phyloP scores from a whole-genome alignment of 139 green algal genomes.

The Tetraselmis striata region DNA sequence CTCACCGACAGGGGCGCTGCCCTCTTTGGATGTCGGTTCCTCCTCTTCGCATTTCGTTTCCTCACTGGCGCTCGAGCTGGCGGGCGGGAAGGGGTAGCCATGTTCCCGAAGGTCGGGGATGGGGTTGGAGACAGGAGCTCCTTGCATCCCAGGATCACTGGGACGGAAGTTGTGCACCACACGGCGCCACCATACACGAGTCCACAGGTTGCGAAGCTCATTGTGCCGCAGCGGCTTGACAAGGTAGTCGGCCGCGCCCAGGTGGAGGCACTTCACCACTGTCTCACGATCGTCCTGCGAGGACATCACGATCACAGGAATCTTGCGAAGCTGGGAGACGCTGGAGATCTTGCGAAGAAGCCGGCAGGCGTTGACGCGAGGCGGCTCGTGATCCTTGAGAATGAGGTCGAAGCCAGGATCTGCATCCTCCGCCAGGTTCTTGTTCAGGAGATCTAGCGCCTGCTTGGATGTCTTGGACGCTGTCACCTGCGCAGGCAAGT shows the following conservation, averaged over 20 bases:
- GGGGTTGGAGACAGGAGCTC: background rate
- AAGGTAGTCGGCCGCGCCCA: constrained; percentile 80
- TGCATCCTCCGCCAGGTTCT: background rate
- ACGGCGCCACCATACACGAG: constrained; percentile 65
- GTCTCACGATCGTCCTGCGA: constrained; percentile 50
- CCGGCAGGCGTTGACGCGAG: constrained; percentile 36
- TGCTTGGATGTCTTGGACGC: constrained; percentile 33
- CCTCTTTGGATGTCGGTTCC: constrained; percentile 52
- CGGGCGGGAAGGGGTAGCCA: background rate
- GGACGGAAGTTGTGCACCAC: constrained; percentile 18
- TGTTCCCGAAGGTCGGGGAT: background rate
- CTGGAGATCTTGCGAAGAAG: constrained; percentile 43
- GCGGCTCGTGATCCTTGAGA: constrained; percentile 66
- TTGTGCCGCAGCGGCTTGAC: constrained; percentile 78
- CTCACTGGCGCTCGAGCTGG: constrained; percentile 19
- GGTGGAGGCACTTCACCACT: constrained; percentile 65
- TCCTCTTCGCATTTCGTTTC: constrained; percentile 46
- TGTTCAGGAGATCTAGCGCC: constrained; percentile 37
- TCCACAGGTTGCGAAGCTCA: constrained; percentile 81
- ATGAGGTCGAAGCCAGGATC: constrained; percentile 46
- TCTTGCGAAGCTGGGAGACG: constrained; percentile 18
- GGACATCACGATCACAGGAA: constrained; percentile 62
- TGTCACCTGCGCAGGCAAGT: constrained; percentile 26
- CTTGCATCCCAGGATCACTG: background rate
- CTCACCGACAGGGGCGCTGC: constrained; percentile 38